Base-by-base conservation (phyloP, 176 grass and related monocot genomes). In the Carex pumila region DNA sequence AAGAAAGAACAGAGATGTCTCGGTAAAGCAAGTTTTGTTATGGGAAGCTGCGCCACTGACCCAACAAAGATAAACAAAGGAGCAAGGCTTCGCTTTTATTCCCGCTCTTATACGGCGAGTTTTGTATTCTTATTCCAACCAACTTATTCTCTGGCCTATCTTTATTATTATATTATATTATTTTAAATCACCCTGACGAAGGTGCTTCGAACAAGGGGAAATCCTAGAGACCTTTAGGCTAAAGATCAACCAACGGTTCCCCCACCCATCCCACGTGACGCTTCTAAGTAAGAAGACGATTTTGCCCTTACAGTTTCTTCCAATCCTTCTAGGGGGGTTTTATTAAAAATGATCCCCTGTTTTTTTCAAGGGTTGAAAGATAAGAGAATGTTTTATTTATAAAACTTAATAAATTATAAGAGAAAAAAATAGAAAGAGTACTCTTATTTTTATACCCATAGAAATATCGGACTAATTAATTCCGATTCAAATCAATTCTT, bases 81-180 rank as follows among this genome's bases (percentile, higher is more conserved):
- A 25, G 17, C 5, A 71, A 50, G 4, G 47, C 47, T 50, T 55
- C 25, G 1, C 73, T 77, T 77, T 72, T 72, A 72, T 72, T 50
- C 47, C 50, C 6, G 50, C 73, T 57, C 57, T 78, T 75, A 78
- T 78, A 29, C 50, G 73, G 52, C 73, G 52, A 56, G 14, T 34
- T 78, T 78, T 78, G 73, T 78, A 78, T 78, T 78, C 73, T 78
- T 57, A 78, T 78, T 78, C 73, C 73, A 78, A 78, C 73, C n/a
- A 78, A 78, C 73, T 78, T 78, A 78, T 75, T 75, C 73, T 29
- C 13, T 22, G 6, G 15, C 3, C n/a, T 15, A 2, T 5, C 11
- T 2, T 75, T 75, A 53, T 52, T 52, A 52, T 52, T 29, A 11
- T 59, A 13, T 47, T 29, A 75, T 52, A 75, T 52, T 69, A n/a